Percentiles rank a stretch among this genome's conserved stretches.
These are phyloP conservation scores for Apiospora kogelbergensis DNA, from an alignment of 2,329 filamentous ascomycete species.

Conservation along the genomic window DNA sequence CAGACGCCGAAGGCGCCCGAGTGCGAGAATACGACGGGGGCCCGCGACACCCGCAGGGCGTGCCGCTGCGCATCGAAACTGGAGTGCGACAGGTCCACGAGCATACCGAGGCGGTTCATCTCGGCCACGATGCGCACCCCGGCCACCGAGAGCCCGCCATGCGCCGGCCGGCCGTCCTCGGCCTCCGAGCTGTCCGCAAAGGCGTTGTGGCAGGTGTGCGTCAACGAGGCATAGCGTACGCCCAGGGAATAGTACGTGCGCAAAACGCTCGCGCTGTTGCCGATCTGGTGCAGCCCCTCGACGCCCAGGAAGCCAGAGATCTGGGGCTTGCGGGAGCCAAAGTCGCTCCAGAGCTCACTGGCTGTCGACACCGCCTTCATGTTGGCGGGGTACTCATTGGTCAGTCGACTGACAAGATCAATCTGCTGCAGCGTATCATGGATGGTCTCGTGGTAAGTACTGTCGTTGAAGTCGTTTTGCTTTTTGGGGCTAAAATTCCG, in stretches of 20 bases:
- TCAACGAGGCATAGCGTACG: conserved; percentile 66
- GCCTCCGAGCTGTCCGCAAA: conserved; percentile 38
- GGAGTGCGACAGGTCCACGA: conserved; percentile 66
- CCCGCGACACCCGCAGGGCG: neutral
- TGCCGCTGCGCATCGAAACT: conserved; percentile 53
- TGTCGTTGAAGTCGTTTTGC: neutral
- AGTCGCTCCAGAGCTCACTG: neutral
- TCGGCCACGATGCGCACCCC: conserved; percentile 58
- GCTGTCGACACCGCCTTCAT: no score
- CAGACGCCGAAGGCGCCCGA: conserved; percentile 26
- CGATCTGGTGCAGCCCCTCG: conserved; percentile 65
- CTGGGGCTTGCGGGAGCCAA: neutral
- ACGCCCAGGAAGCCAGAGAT: conserved; percentile 42
- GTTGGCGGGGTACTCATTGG: no score
- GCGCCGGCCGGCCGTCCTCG: conserved; percentile 29
- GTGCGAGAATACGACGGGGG: neutral
- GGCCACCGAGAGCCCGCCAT: conserved; percentile 46
- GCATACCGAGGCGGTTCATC: conserved; percentile 70
- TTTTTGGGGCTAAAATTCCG: neutral
- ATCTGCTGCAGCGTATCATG: neutral
- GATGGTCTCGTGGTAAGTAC: neutral
- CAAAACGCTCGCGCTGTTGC: conserved; percentile 56
- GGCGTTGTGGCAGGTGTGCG: conserved; percentile 67
- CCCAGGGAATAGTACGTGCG: conserved; percentile 61
- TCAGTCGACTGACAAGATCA: neutral